Evolutionary conservation across 225 moss, liverwort and hornwort genomes (phyloP).

Genomic region (Bryoerythrophyllum caledonicum): DNA sequence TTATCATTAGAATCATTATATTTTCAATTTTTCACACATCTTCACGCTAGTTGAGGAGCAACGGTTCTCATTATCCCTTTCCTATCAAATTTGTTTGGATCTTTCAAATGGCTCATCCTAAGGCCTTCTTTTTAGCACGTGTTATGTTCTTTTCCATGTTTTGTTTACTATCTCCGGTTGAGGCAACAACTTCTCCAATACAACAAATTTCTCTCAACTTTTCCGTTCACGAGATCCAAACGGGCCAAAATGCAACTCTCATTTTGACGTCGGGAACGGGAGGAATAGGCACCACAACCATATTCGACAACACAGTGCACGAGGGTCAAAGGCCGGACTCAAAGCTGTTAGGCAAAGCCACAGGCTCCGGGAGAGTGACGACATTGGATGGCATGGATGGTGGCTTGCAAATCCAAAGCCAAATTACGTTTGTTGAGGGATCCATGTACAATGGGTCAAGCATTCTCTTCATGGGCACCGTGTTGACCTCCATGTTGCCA

Average conservation of each 20-base stretch:
- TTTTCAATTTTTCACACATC: not conserved
- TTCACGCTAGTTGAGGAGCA: not conserved
- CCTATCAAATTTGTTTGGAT: not conserved
- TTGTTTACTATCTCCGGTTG: not conserved
- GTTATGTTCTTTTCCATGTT: not conserved
- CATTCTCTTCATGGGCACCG: not conserved
- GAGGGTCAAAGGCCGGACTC: not conserved
- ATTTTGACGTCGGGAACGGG: not conserved
- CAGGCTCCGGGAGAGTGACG: not conserved
- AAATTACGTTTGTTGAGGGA: not conserved
- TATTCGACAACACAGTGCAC: not conserved
- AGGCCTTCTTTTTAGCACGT: not conserved
- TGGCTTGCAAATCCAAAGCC: not conserved
- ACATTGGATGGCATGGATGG: not conserved
- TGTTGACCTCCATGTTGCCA: not conserved
- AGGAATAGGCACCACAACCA: not conserved
- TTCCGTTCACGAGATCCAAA: not conserved
- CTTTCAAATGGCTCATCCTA: not conserved
- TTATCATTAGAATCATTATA: not conserved
- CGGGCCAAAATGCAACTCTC: not conserved
- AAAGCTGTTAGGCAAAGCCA: not conserved
- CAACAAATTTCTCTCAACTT: not conserved
- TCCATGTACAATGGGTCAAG: not conserved
- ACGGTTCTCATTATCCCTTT: not conserved
- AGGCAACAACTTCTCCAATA: not conserved